Conservation (phyloP, 805 yeast species). For the Pichia kluyveri region DNA sequence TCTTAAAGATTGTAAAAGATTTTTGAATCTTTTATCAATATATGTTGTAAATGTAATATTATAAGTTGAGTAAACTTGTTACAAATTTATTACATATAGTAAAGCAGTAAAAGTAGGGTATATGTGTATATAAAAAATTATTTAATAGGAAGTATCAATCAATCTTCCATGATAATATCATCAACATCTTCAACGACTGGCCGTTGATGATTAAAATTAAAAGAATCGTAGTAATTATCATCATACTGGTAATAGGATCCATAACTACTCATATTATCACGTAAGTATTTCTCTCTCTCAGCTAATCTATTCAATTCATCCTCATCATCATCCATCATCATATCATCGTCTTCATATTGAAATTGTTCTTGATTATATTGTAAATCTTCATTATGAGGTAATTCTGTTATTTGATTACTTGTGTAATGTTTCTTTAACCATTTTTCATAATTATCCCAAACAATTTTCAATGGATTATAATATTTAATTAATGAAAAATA, state of each 20-base stretch:
- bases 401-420: constrained; percentile 1
- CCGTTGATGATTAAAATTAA: neutral
- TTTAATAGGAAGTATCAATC: neutral
- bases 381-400: neutral
- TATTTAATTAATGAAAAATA: constrained; percentile 13
- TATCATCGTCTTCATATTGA: constrained; percentile 2
- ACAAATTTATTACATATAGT: no score
- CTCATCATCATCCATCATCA: constrained; percentile 1
- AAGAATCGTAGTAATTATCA: constrained; percentile 2
- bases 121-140: no score
- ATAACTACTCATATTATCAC: constrained; percentile 10
- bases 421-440: constrained; percentile 4
- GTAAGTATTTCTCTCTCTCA: neutral
- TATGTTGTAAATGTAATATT: no score
- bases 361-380: neutral
- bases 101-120: no score
- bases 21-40: no score
- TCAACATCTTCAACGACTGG: constrained; percentile 2
- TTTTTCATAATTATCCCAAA: constrained; percentile 9
- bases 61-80: no score
- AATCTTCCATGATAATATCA: constrained; percentile 8
- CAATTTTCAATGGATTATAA: constrained; percentile 10
- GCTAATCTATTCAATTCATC: neutral
- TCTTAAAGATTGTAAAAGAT: no score
- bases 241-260: constrained; percentile 11